phyloP scores from a whole-genome alignment of 306 rosid species.

The Acacia melanoxylon region DNA sequence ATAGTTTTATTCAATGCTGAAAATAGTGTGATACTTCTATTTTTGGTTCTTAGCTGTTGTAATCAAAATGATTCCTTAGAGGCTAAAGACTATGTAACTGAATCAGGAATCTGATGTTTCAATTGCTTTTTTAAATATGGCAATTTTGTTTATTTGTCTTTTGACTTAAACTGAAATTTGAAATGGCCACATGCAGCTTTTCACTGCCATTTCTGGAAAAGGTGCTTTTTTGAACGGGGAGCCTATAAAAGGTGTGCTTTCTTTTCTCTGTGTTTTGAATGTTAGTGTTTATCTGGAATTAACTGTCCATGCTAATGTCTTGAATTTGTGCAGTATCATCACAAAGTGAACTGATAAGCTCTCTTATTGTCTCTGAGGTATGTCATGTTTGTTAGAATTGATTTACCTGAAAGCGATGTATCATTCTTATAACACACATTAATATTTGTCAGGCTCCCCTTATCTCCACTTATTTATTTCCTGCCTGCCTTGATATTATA shows the following conservation, averaged over 20 bases:
- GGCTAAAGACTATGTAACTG: constrained; percentile 4
- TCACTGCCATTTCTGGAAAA: constrained; percentile 74
- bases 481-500: background rate
- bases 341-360: constrained; percentile 70
- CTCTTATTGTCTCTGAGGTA: constrained; percentile 95
- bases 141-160: background rate
- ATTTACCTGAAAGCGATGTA: constrained; percentile 4
- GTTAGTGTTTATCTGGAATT: constrained; percentile 8
- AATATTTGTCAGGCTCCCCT: background rate
- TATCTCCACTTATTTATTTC: background rate
- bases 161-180: constrained; percentile 29
- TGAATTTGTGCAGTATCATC: constrained; percentile 71
- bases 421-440: constrained; percentile 19
- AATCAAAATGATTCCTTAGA: constrained; percentile 11
- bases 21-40: too few species aligned
- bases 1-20: background rate
- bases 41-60: background rate
- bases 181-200: constrained; percentile 57
- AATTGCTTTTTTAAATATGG: constrained; percentile 13
- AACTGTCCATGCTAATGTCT: constrained; percentile 28
- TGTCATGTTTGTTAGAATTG: constrained; percentile 32
- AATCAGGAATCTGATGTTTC: constrained; percentile 23
- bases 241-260: constrained; percentile 71
- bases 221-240: constrained; percentile 88
- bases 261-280: constrained; percentile 19